These are phyloP conservation scores for Aphanocladium album DNA, from an alignment of 2,329 filamentous ascomycete species.

Conservation along the genomic window DNA sequence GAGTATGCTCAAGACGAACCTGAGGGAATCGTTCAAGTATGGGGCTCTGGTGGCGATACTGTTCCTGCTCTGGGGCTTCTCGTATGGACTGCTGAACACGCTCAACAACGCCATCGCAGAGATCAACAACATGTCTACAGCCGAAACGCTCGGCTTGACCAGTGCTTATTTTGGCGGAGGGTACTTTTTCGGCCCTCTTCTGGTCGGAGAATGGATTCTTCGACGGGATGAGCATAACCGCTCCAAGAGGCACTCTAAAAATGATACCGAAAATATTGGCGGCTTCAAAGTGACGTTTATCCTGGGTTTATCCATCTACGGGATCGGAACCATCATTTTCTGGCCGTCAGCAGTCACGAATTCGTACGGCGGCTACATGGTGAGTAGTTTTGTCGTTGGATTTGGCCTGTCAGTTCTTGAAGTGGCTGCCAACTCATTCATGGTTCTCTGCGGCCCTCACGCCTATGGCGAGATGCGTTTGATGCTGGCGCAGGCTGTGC, in stretches of 20 bases:
- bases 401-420: conserved; percentile 73
- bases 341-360: conserved; percentile 73
- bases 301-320: conserved; percentile 68
- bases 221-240: conserved; percentile 59
- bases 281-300: conserved; percentile 82
- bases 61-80: conserved; percentile 87
- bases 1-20: conserved; percentile 62
- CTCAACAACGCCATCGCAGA: conserved; percentile 67
- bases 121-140: conserved; percentile 55
- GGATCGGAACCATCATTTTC: conserved; percentile 74
- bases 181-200: conserved; percentile 65
- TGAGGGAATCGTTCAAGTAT: conserved; percentile 63
- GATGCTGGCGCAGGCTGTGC: conserved; percentile 69
- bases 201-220: conserved; percentile 66
- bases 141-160: conserved; percentile 63
- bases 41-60: conserved; percentile 71
- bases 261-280: conserved; percentile 41
- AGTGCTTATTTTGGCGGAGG: conserved; percentile 65
- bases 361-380: conserved; percentile 74
- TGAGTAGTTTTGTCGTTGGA: conserved; percentile 68
- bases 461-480: conserved; percentile 70
- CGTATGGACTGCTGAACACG: conserved; percentile 79
- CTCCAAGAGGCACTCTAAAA: conserved; percentile 34
- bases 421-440: conserved; percentile 73
- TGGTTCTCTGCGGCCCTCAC: conserved; percentile 66